Conservation (phyloP, 2,329 filamentous ascomycete genomes). For the Penicillium decumbens region DNA sequence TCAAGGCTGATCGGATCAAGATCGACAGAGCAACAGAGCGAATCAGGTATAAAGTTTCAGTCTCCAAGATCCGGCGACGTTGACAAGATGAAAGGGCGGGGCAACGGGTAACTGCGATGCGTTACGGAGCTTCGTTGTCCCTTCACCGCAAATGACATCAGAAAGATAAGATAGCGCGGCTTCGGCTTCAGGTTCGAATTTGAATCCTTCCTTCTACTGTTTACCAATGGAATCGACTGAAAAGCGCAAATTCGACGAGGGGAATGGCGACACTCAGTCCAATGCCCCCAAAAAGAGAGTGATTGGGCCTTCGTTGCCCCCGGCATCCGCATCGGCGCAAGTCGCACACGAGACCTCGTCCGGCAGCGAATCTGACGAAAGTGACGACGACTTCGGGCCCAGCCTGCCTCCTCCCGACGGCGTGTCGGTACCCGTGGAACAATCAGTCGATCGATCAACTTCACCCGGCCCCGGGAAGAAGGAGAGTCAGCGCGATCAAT, state of each 20-base stretch:
- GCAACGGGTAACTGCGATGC: background rate
- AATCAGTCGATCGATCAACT: background rate
- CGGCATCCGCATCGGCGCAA: slow-evolving; percentile 17
- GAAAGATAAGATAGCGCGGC: background rate
- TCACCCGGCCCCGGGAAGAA: slow-evolving; percentile 25
- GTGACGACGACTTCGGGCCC: slow-evolving; percentile 43
- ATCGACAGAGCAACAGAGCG: background rate
- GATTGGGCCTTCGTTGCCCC: slow-evolving; percentile 54
- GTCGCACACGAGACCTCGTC: slow-evolving; percentile 11
- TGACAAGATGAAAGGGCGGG: background rate
- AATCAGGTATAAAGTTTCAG: background rate
- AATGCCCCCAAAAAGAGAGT: slow-evolving; percentile 39
- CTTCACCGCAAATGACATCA: slow-evolving; percentile 1
- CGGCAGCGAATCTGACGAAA: slow-evolving; percentile 24
- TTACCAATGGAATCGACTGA: slow-evolving; percentile 9
- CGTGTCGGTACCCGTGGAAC: background rate
- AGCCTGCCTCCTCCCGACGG: slow-evolving; percentile 32
- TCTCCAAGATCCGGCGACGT: background rate
- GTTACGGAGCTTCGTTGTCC: background rate
- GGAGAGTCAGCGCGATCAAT: slow-evolving; percentile 66
- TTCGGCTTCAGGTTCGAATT: background rate
- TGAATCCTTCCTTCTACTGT: background rate
- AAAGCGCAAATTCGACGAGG: slow-evolving; percentile 21
- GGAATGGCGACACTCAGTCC: background rate
- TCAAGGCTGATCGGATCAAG: background rate